phyloP scores from a whole-genome alignment of 164 flowering plant species.

The Stephania cephalantha region DNA sequence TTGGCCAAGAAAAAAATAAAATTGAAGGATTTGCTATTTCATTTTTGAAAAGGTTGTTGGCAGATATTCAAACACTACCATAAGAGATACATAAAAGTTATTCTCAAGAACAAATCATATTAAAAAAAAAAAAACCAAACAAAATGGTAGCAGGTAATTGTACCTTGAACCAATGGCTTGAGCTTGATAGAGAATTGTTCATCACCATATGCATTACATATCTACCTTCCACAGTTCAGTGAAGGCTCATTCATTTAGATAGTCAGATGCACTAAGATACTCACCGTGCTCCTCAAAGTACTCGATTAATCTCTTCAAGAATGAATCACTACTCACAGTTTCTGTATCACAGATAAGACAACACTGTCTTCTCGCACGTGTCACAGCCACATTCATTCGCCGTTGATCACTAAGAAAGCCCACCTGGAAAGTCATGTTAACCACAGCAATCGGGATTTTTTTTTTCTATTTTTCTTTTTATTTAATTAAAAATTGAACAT shows the following conservation, averaged over 20 bases:
- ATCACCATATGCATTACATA: neutral
- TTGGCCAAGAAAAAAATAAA: neutral
- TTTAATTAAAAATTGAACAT: neutral
- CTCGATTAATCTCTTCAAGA: constrained; percentile 83
- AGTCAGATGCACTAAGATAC: constrained; percentile 94
- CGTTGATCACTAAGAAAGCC: constrained; percentile 86
- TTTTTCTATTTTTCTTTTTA: neutral
- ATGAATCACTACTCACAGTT: constrained; percentile 71
- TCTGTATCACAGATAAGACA: constrained; percentile 93
- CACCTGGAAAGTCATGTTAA: constrained; percentile 43
- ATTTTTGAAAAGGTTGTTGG: neutral
- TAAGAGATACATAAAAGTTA: neutral
- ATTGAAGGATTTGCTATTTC: neutral
- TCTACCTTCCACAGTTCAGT: neutral
- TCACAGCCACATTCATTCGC: constrained; percentile 98
- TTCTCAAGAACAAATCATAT: neutral
- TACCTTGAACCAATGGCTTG: neutral
- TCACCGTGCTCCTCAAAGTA: constrained; percentile 96
- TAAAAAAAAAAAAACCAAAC: neutral
- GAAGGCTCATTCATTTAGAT: constrained; percentile 33
- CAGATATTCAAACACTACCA: neutral
- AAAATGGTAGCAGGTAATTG: neutral
- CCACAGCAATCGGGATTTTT: neutral
- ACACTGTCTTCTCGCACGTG: constrained; percentile 95
- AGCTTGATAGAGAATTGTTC: constrained; percentile 2